A percentile compares a stretch with the other conserved stretches of the same genome.
Conservation (phyloP, 345 rosid genomes). For the Corchorus capsularis region DNA sequence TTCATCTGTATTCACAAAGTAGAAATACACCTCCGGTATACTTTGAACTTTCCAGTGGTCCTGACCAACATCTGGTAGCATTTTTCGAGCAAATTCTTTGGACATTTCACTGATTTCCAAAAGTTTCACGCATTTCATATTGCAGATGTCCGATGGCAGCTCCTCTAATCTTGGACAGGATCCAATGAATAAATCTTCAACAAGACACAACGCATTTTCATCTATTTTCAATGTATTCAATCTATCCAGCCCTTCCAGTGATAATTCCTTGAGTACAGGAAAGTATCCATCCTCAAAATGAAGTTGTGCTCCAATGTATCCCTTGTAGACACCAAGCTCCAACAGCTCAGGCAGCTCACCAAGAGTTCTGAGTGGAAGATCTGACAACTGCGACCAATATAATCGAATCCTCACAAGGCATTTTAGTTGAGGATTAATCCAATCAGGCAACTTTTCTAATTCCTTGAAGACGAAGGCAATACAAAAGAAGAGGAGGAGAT, state of each 20-base stretch:
- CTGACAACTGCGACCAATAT: neutral
- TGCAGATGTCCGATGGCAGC: neutral
- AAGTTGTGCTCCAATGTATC: neutral
- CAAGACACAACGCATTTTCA: neutral
- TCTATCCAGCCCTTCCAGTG: neutral
- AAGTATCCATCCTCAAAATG: neutral
- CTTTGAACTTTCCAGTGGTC: neutral
- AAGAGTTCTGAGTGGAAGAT: slow-evolving; percentile 16
- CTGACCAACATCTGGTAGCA: neutral
- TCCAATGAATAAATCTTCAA: neutral
- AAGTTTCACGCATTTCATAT: neutral
- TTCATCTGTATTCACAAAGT: neutral
- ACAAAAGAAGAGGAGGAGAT: neutral
- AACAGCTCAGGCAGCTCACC: slow-evolving; percentile 8
- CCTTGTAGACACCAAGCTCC: neutral
- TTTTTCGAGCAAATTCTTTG: slow-evolving; percentile 7
- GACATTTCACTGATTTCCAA: neutral
- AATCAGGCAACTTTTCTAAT: slow-evolving; percentile 4
- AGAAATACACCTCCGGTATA: neutral
- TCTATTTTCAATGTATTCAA: neutral
- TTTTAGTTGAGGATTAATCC: slow-evolving; percentile 15
- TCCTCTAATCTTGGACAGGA: neutral
- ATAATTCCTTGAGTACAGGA: neutral
- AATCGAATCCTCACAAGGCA: slow-evolving; percentile 2
- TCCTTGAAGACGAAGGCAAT: neutral